Base-by-base conservation (phyloP, 1,284 basidiomycete species). In the Austropuccinia psidii region DNA sequence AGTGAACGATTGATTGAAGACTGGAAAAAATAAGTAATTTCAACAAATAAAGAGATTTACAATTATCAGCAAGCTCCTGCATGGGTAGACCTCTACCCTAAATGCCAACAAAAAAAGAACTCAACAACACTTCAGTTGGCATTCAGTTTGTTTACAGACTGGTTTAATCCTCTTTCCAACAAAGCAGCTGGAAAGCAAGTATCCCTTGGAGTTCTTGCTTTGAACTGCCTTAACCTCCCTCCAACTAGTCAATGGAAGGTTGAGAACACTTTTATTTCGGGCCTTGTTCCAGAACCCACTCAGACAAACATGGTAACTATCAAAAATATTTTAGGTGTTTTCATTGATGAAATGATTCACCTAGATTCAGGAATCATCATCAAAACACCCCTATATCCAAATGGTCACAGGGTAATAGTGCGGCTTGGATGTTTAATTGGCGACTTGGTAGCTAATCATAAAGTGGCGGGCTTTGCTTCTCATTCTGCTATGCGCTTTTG, bases 1-100 rank as follows among this genome's bases (percentile, higher is more conserved):
- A 47, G n/a, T 64, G 61, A 64, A 47, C 5, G 47, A 15, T 41
- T 41, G 27, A 64, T 64, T 64, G 61, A 64, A 43, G 41, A 64
- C 27, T 64, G 61, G 61, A n/a, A n/a, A n/a, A n/a, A n/a, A n/a
- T n/a, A n/a, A n/a, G n/a, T n/a, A n/a, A n/a, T n/a, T n/a, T n/a
- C n/a, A n/a, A n/a, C n/a, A n/a, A n/a, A n/a, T n/a, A n/a, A n/a
- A 8, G 19, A 55, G 17, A 5, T 5, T 11, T 6, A 7, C 33
- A 31, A 55, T 31, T 55, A 55, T 55, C 52, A 55, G 19, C 7
- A 55, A 31, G 27, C 7, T 19, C 27, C 27, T 19, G 27, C 6
- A 9, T 55, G 52, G 52, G 33, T 29, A 31, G n/a, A n/a, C n/a
- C n/a, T n/a, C n/a, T n/a, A n/a, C n/a, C n/a, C n/a, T n/a, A n/a